Percentiles rank a stretch among this genome's conserved stretches.
phyloP scores from a whole-genome alignment of 2,329 filamentous ascomycete species.

The Fusarium citri region DNA sequence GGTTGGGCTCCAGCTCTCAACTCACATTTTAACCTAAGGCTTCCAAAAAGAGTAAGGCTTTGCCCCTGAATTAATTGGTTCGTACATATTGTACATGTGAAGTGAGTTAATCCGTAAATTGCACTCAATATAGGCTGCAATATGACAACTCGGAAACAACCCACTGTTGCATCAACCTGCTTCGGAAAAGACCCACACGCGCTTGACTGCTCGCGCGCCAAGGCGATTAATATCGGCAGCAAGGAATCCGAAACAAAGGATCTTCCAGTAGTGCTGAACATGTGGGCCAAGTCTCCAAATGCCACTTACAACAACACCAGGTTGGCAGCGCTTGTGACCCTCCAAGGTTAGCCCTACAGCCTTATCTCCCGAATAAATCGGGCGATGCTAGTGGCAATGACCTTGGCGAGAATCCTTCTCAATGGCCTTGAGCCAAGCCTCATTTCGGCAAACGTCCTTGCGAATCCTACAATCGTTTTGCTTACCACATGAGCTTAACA shows the following conservation, averaged over 20 bases:
- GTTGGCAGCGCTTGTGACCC: background rate
- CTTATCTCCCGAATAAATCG: background rate
- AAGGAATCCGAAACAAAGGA: background rate
- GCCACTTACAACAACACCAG: background rate
- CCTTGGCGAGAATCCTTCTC: background rate
- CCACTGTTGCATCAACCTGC: background rate
- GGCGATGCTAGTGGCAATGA: background rate
- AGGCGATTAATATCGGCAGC: background rate
- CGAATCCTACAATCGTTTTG: background rate
- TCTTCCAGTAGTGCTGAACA: background rate
- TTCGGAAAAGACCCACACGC: background rate
- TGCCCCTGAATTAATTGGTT: too few species aligned
- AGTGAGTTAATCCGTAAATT: too few species aligned
- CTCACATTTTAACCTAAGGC: too few species aligned
- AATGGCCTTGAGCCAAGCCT: background rate
- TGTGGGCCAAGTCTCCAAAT: background rate
- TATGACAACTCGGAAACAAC: background rate
- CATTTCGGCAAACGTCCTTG: background rate
- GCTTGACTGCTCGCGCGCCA: background rate
- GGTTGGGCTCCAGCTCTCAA: too few species aligned
- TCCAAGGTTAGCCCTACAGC: background rate
- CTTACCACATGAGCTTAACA: accelerated
- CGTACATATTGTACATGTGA: too few species aligned
- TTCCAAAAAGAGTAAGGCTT: too few species aligned
- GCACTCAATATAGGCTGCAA: too few species aligned